A percentile compares a stretch with the other conserved stretches of the same genome.
phyloP scores from a whole-genome alignment of 1,139 yeast species.

The Yamadazyma pseudoaaseri region DNA sequence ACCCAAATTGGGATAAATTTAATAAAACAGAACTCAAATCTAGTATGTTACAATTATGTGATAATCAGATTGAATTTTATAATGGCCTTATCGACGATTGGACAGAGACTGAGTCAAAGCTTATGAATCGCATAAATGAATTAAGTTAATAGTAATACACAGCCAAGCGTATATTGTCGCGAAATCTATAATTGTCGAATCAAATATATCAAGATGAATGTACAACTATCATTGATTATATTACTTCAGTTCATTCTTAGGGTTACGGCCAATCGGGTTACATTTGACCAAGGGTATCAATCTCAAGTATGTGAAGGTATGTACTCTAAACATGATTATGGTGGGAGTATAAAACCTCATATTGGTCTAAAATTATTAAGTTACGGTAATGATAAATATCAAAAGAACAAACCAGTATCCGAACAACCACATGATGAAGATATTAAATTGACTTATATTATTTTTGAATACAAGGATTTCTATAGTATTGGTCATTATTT shows the following conservation, averaged over 20 bases:
- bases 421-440: conserved; percentile 25
- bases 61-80: conserved; percentile 75
- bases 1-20: conserved; percentile 77
- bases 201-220: conserved; percentile 1
- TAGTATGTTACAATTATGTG: conserved; percentile 69
- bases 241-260: conserved; percentile 1
- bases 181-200: conserved; percentile 1
- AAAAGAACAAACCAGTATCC: conserved; percentile 18
- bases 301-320: conserved; percentile 86
- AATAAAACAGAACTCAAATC: conserved; percentile 75
- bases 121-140: conserved; percentile 39
- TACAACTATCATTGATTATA: not conserved
- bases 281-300: conserved; percentile 39
- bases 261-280: conserved; percentile 45
- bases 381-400: conserved; percentile 34
- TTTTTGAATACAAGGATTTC: conserved; percentile 83
- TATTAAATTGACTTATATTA: conserved; percentile 59
- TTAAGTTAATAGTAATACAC: conserved; percentile 11
- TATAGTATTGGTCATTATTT: conserved; percentile 58
- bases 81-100: conserved; percentile 70
- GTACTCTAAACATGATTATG: conserved; percentile 86
- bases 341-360: conserved; percentile 68
- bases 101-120: conserved; percentile 55
- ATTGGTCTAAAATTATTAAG: conserved; percentile 48
- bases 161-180: not conserved